Evolutionary conservation across 345 rosid genomes (phyloP).

Genomic region (Acer saccharum): DNA sequence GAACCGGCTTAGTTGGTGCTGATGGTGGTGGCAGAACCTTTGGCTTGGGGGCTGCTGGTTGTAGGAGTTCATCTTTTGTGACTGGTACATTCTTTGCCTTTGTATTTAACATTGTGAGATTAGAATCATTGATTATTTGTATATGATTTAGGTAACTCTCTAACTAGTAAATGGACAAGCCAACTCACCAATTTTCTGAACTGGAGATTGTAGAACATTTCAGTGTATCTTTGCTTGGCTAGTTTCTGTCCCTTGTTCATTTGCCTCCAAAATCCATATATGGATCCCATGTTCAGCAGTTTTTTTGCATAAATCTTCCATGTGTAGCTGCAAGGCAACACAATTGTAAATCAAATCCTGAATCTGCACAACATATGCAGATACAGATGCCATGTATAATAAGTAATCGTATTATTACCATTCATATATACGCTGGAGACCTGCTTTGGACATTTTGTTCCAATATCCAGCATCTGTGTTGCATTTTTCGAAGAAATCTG

Average conservation of each 20-base stretch:
- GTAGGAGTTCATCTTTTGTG: conserved; percentile 39
- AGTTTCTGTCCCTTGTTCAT: conserved; percentile 72
- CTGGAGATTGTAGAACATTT: conserved; percentile 68
- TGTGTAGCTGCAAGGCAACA: conserved; percentile 65
- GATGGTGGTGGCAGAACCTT: conserved; percentile 11
- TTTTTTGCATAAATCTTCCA: conserved; percentile 82
- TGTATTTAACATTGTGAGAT: conserved; percentile 14
- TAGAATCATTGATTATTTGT: neutral
- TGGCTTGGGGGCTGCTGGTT: conserved; percentile 8
- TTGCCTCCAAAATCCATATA: conserved; percentile 81
- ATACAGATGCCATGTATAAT: neutral
- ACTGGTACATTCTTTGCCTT: conserved; percentile 63
- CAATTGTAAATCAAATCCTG: neutral
- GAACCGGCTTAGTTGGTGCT: conserved; percentile 22
- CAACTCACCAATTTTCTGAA: conserved; percentile 66
- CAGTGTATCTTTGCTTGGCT: conserved; percentile 75
- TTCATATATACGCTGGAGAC: conserved; percentile 76
- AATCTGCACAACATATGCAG: neutral
- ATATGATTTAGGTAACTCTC: neutral
- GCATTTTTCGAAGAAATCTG: conserved; percentile 81
- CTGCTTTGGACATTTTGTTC: conserved; percentile 60
- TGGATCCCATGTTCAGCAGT: conserved; percentile 79
- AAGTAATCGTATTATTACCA: conserved; percentile 43
- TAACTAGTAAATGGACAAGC: neutral
- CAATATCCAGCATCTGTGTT: conserved; percentile 53